Conservation (phyloP, 116 monocot species). For the Papilionanthe hybrid region DNA sequence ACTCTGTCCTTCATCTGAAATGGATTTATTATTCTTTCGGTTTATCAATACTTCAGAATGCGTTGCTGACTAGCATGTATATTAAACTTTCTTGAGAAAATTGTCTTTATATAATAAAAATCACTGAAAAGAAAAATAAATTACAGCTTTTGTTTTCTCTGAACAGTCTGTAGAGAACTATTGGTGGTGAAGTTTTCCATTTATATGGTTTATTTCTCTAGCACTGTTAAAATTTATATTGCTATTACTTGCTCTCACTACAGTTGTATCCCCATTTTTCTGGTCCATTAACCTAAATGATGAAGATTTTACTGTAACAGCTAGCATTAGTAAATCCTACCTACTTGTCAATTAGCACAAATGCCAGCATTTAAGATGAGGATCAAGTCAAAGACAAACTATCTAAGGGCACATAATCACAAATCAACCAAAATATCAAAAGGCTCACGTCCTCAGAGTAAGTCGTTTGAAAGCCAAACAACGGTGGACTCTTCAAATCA, state of each 20-base stretch:
- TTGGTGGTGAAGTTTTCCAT: background rate
- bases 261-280: background rate
- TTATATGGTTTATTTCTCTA: background rate
- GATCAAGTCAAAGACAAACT: constrained; percentile 24
- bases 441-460: constrained; percentile 17
- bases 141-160: background rate
- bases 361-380: constrained; percentile 53
- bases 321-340: constrained; percentile 11
- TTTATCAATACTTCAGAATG: background rate
- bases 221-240: background rate
- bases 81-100: background rate
- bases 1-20: background rate
- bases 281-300: background rate
- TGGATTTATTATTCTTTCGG: background rate
- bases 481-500: constrained; percentile 2
- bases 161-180: background rate
- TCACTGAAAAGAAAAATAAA: background rate
- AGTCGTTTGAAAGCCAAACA: constrained; percentile 16
- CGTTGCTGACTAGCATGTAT: background rate
- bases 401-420: constrained; percentile 6
- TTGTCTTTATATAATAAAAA: background rate
- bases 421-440: constrained; percentile 35
- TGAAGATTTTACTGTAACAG: constrained; percentile 8
- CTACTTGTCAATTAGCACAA: constrained; percentile 5
- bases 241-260: background rate